These are phyloP conservation scores for Phytophthora pisi DNA, from an alignment of 352 stramenopile genomes.

Conservation along the genomic window DNA sequence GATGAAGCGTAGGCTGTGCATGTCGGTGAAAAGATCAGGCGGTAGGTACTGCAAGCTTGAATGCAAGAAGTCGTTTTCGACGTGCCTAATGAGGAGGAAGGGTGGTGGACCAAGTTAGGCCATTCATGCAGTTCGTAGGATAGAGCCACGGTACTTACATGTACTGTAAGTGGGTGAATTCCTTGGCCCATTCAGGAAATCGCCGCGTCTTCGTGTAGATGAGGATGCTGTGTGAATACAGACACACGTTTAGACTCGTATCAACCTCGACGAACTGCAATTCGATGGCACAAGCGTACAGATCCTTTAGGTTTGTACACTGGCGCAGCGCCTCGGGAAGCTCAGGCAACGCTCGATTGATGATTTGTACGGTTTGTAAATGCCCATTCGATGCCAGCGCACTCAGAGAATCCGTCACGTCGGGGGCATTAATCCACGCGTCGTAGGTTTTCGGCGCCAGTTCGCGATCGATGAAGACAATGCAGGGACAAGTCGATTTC, in stretches of 20 bases:
- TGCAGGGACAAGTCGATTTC: slow-evolving; percentile 36
- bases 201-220: slow-evolving; percentile 37
- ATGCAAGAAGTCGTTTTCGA: slow-evolving; percentile 43
- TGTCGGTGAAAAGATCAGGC: slow-evolving; percentile 38
- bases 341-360: slow-evolving; percentile 41
- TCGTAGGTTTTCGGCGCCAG: slow-evolving; percentile 30
- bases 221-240: slow-evolving; percentile 25
- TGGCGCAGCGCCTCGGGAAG: slow-evolving; percentile 38
- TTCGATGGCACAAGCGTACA: slow-evolving; percentile 11
- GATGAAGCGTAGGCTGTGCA: slow-evolving; percentile 48
- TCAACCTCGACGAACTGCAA: neutral
- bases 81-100: slow-evolving; percentile 16
- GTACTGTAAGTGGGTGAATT: slow-evolving; percentile 38
- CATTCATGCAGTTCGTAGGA: neutral
- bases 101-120: neutral
- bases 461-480: slow-evolving; percentile 43
- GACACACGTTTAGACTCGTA: neutral
- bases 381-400: slow-evolving; percentile 34
- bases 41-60: slow-evolving; percentile 40
- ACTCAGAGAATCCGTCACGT: slow-evolving; percentile 38
- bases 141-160: slow-evolving; percentile 32
- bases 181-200: slow-evolving; percentile 36
- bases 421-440: slow-evolving; percentile 41
- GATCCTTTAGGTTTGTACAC: slow-evolving; percentile 34
- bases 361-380: slow-evolving; percentile 46